phyloP scores from a whole-genome alignment of 2,329 filamentous ascomycete genomes.

The Diaporthe citri region DNA sequence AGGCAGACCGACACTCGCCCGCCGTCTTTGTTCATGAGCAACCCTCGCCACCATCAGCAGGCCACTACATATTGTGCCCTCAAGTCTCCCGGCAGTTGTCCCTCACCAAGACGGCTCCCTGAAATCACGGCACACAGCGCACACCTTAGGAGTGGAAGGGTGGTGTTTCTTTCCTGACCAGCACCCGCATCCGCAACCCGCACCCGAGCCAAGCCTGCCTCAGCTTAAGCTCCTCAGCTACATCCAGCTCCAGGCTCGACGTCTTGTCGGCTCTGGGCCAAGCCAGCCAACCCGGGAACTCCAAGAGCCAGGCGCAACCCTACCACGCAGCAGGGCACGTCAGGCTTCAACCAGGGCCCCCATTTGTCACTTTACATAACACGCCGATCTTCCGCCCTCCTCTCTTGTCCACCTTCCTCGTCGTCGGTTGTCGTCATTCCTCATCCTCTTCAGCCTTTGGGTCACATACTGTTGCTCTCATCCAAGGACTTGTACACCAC shows the following conservation, averaged over 20 bases:
- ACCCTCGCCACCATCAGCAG: background rate
- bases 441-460: background rate
- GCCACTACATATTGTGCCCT: background rate
- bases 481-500: background rate
- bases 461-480: background rate
- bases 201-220: constrained; percentile 25
- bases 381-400: constrained; percentile 23
- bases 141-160: background rate
- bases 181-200: constrained; percentile 22
- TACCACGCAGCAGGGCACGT: constrained; percentile 15
- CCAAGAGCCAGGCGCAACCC: constrained; percentile 27
- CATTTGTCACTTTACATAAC: constrained; percentile 28
- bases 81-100: background rate
- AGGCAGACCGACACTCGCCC: constrained; percentile 23
- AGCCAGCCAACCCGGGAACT: constrained; percentile 27
- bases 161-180: constrained; percentile 1
- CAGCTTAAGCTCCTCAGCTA: constrained; percentile 29
- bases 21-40: constrained; percentile 14
- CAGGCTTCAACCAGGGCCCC: constrained; percentile 27
- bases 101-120: background rate
- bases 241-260: constrained; percentile 15
- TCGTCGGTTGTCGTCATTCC: constrained; percentile 10
- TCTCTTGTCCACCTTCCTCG: background rate
- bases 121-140: background rate
- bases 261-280: constrained; percentile 5